Conservation (phyloP, 352 stramenopile species). For the Globisporangium barbulae region DNA sequence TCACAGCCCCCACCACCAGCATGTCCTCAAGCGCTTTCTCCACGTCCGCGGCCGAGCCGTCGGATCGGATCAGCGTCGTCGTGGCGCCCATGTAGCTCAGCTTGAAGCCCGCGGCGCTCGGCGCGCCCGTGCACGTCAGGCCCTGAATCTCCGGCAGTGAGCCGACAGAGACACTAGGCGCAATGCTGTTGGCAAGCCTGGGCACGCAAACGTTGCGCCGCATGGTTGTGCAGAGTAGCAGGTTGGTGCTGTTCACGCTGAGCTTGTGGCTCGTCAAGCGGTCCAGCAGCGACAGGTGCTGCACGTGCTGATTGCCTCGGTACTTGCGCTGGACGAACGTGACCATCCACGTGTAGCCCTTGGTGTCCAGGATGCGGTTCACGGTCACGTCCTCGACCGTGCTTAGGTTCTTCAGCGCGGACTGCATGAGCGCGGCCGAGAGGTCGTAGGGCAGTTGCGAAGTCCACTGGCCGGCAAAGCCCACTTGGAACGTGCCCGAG, state of each 20-base stretch:
- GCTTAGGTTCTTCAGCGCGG: slow-evolving; percentile 38
- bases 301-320: slow-evolving; percentile 53
- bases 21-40: slow-evolving; percentile 55
- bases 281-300: slow-evolving; percentile 41
- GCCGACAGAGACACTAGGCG: slow-evolving; percentile 38
- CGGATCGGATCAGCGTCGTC: slow-evolving; percentile 42
- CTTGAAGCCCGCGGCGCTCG: slow-evolving; percentile 41
- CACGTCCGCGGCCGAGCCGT: slow-evolving; percentile 34
- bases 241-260: slow-evolving; percentile 37
- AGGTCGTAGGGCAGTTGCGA: slow-evolving; percentile 83
- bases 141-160: slow-evolving; percentile 54
- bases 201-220: slow-evolving; percentile 40
- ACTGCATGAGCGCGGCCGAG: slow-evolving; percentile 79
- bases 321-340: slow-evolving; percentile 61
- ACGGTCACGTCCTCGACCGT: slow-evolving; percentile 61
- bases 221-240: slow-evolving; percentile 56
- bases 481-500: slow-evolving; percentile 85
- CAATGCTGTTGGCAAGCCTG: slow-evolving; percentile 39
- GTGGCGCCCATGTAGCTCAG: slow-evolving; percentile 54
- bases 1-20: slow-evolving; percentile 53
- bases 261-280: slow-evolving; percentile 48
- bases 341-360: slow-evolving; percentile 78
- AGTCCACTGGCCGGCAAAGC: slow-evolving; percentile 86
- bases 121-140: slow-evolving; percentile 38
- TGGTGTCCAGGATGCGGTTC: slow-evolving; percentile 49